Base-by-base conservation (phyloP, 305 asterid species). In the Plantago lanceolata region DNA sequence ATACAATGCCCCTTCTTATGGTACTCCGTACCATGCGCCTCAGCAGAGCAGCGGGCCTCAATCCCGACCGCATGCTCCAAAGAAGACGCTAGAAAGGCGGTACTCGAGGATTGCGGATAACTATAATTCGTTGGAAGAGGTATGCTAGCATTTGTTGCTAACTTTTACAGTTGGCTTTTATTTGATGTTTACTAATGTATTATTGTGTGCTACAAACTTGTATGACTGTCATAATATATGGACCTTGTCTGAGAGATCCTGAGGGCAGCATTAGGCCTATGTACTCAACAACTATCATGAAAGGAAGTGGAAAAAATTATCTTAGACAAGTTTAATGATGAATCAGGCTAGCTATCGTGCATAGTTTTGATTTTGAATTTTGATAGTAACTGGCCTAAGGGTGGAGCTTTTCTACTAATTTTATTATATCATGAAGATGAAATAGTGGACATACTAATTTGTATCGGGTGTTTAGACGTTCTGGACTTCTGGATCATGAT, bases 91-190 rank as follows among this genome's bases (percentile, higher is more conserved):
- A 20, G 97, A 90, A 20, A 65, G 88, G 76, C 80, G 95, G 69
- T 93, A 87, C 79, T 87, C 96, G 8, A 81, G 84, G 82, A 93
- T 93, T 69, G 98, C 98, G 0, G 97, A 93, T 81, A 76, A 81
- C 70, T 93, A 85, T 74, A 73, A 70, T 66, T 87, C 96, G 13
- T 69, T 93, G 59, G 94, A 85, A 33, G 92, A 89, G 96, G 96
- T 93, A 84, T 74, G 79, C 8, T 12, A 19, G 45, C 45, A 19
- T 19, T 14, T 48, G 60, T 55, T 55, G 44, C 58, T 29, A 43
- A 29, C 45, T n/a, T 6, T 17, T 33, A 48, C 48, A 8, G 6
- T 68, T 64, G 24, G 51, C 48, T 71, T 59, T 44, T 52, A 57
- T 52, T 47, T 59, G 69, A 53, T 45, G 59, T 31, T 21, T 13